phyloP scores from a whole-genome alignment of 2,329 filamentous ascomycete genomes.

The Ceratocystis cubensis region DNA sequence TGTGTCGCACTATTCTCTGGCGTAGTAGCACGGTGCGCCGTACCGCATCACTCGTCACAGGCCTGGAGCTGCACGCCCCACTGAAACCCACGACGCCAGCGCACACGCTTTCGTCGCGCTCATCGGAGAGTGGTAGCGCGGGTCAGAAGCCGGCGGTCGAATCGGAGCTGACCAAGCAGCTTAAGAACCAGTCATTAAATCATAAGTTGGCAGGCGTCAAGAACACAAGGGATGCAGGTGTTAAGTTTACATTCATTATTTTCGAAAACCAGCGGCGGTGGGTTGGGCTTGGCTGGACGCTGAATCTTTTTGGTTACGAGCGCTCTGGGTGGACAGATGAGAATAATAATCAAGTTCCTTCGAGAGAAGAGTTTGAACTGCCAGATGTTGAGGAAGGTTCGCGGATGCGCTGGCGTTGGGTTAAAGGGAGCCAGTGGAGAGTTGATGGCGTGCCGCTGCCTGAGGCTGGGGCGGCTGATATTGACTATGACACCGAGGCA shows the following conservation, averaged over 20 bases:
- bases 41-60: slow-evolving; percentile 61
- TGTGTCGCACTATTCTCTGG: slow-evolving; percentile 82
- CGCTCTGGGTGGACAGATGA: slow-evolving; percentile 90
- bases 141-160: slow-evolving; percentile 25
- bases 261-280: slow-evolving; percentile 95
- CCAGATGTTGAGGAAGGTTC: slow-evolving; percentile 49
- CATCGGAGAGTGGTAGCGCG: slow-evolving; percentile 24
- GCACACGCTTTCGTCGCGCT: slow-evolving; percentile 21
- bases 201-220: slow-evolving; percentile 2
- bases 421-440: slow-evolving; percentile 70
- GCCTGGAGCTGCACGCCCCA: slow-evolving; percentile 55
- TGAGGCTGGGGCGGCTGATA: slow-evolving; percentile 35
- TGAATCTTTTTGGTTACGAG: slow-evolving; percentile 81
- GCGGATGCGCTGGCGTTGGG: slow-evolving; percentile 59
- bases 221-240: slow-evolving; percentile 52
- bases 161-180: slow-evolving; percentile 37
- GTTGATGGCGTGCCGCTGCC: slow-evolving; percentile 58
- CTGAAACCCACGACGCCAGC: slow-evolving; percentile 26
- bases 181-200: slow-evolving; percentile 26
- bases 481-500: slow-evolving; percentile 45
- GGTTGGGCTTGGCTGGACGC: slow-evolving; percentile 91
- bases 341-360: slow-evolving; percentile 67
- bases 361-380: slow-evolving; percentile 56
- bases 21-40: slow-evolving; percentile 63
- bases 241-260: slow-evolving; percentile 91